Percentiles rank a stretch among this genome's conserved stretches.
Evolutionary conservation across 176 grass and related monocot species (phyloP).

Genomic region (Urochloa ruziziensis): DNA sequence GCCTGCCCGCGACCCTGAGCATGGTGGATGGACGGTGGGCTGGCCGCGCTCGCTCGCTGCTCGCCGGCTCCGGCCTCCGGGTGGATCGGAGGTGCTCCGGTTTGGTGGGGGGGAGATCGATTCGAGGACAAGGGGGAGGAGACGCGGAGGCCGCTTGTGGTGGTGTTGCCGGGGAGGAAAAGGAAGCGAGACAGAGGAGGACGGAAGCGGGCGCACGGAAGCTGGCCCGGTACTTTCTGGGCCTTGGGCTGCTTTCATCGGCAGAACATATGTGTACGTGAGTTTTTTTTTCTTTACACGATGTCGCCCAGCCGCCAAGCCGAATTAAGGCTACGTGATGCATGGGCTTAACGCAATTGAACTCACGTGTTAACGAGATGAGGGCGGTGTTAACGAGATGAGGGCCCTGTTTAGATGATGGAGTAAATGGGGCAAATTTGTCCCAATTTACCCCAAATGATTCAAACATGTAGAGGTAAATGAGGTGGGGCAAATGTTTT

Average conservation of each 20-base stretch:
- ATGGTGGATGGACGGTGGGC: background rate
- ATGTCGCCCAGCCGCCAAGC: no score
- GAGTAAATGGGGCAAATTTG: no score
- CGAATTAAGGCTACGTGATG: no score
- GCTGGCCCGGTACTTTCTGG: background rate
- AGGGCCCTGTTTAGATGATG: no score
- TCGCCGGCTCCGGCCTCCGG: constrained; percentile 17
- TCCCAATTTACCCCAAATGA: no score
- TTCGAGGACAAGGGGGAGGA: background rate
- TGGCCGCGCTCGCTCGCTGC: background rate
- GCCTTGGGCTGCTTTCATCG: background rate
- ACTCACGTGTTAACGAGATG: no score
- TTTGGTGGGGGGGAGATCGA: constrained; percentile 6
- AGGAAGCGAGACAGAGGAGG: background rate
- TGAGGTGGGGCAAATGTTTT: no score
- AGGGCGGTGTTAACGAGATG: no score
- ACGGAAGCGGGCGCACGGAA: background rate
- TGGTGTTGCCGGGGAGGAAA: background rate
- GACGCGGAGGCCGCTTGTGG: background rate
- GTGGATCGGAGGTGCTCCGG: constrained; percentile 11
- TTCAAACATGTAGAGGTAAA: no score
- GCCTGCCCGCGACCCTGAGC: constrained; percentile 56
- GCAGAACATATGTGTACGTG: no score
- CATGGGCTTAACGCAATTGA: no score
- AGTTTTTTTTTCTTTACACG: no score